These are phyloP conservation scores for Nemania sp. DNA, from an alignment of 2,329 filamentous ascomycete genomes.

Conservation along the genomic window DNA sequence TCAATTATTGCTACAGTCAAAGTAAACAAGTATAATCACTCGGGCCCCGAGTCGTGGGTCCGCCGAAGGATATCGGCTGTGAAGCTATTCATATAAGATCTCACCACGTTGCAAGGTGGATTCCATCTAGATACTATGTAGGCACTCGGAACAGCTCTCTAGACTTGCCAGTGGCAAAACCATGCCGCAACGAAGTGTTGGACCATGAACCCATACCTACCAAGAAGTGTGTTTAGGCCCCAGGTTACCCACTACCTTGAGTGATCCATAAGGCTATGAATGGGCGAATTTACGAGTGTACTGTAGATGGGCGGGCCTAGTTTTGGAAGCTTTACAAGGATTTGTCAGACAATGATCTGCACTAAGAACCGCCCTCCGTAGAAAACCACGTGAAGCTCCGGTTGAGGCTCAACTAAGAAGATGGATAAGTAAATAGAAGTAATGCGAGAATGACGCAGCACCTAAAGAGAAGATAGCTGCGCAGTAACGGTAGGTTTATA, in stretches of 20 bases:
- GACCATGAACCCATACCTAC: background rate
- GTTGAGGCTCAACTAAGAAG: background rate
- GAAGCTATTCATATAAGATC: background rate
- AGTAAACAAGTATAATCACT: background rate
- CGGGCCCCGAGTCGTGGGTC: background rate
- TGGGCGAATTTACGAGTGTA: slow-evolving; percentile 4
- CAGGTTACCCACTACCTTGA: background rate
- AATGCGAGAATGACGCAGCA: background rate
- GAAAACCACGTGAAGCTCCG: background rate
- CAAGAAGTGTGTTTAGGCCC: background rate
- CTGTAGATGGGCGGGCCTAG: background rate
- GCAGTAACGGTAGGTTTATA: background rate
- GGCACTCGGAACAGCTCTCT: background rate
- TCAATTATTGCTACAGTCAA: background rate
- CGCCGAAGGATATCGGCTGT: background rate
- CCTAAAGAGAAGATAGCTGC: background rate
- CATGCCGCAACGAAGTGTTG: background rate
- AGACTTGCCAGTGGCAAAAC: background rate
- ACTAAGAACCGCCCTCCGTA: background rate
- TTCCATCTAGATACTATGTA: no score
- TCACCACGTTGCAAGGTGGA: background rate
- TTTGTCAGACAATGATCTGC: slow-evolving; percentile 1
- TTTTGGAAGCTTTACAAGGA: background rate
- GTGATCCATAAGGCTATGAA: background rate
- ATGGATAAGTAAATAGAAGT: background rate